Conservation (phyloP, 192 early-diverging fungal species). For the Chytriomyces hyalinus region DNA sequence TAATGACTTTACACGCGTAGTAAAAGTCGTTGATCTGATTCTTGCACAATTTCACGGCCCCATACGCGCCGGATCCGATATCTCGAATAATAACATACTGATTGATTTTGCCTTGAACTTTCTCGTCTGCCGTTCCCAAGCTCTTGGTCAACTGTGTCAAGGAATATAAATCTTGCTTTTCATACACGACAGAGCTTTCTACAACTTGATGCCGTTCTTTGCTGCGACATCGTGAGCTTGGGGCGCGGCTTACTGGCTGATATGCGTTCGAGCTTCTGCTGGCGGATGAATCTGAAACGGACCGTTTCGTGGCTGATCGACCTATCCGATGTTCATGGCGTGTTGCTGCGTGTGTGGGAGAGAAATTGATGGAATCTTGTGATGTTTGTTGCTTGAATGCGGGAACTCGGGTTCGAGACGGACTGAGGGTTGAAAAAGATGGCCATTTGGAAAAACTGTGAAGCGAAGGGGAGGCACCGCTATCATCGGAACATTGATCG, state of each 20-base stretch:
- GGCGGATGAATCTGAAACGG: neutral
- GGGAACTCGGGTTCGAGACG: no score
- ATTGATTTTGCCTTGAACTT: constrained; percentile 60
- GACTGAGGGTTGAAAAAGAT: no score
- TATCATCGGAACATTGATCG: no score
- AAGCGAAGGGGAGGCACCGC: no score
- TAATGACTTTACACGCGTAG: constrained; percentile 68
- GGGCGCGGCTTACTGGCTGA: neutral
- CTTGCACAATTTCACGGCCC: constrained; percentile 52
- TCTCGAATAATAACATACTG: constrained; percentile 62
- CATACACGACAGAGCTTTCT: constrained; percentile 32
- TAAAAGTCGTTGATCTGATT: constrained; percentile 48
- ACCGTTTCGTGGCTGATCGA: neutral
- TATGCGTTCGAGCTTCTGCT: neutral
- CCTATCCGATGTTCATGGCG: no score
- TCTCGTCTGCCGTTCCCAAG: constrained; percentile 20
- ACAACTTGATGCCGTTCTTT: constrained; percentile 12
- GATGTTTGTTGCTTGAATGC: no score
- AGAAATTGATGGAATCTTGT: no score
- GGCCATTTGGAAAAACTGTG: no score
- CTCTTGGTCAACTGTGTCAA: neutral
- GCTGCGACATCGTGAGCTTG: constrained; percentile 2
- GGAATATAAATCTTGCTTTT: constrained; percentile 21
- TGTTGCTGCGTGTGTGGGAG: no score
- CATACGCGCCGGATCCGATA: constrained; percentile 62